A percentile compares a stretch with the other conserved stretches of the same genome.
phyloP scores from a whole-genome alignment of 495 filamentous ascomycete species.

The Tuber aestivum region DNA sequence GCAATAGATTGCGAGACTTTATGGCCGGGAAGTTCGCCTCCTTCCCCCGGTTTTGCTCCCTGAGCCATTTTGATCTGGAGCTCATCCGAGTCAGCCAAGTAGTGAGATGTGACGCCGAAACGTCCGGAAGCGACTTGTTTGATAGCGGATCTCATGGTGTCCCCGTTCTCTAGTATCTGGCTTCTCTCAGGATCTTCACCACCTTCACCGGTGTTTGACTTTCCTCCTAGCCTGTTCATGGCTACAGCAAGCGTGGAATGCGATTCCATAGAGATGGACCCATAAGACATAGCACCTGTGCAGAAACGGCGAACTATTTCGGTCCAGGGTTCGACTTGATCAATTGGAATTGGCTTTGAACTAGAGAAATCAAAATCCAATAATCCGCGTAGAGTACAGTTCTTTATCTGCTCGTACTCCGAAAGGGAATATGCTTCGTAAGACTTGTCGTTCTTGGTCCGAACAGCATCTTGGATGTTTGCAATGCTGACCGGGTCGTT shows the following conservation, averaged over 20 bases:
- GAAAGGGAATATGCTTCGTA: conserved; percentile 95
- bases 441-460: conserved; percentile 98
- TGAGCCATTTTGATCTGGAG: conserved; percentile 99
- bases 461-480: conserved; percentile 96
- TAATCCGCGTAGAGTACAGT: conserved; percentile 92
- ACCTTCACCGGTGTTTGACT: conserved; percentile 98
- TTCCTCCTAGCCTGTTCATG: conserved; percentile 96
- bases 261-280: conserved; percentile 98
- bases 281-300: conserved; percentile 99
- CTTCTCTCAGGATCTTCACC: conserved; percentile 95
- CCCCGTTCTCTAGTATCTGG: conserved; percentile 77
- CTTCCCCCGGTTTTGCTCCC: conserved; percentile 96
- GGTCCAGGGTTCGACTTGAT: conserved; percentile 98
- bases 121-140: conserved; percentile 98
- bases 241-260: conserved; percentile 96
- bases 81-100: conserved; percentile 97
- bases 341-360: conserved; percentile 77
- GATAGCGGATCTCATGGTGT: conserved; percentile 97
- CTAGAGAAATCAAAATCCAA: conserved; percentile 98
- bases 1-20: conserved; percentile 97
- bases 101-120: conserved; percentile 97
- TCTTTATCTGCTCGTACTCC: conserved; percentile 96
- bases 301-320: conserved; percentile 97
- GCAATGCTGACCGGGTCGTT: conserved; percentile 95
- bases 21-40: conserved; percentile 95